These are phyloP conservation scores for Plectranthus barbatus DNA, from an alignment of 257 asterid genomes.

Conservation along the genomic window DNA sequence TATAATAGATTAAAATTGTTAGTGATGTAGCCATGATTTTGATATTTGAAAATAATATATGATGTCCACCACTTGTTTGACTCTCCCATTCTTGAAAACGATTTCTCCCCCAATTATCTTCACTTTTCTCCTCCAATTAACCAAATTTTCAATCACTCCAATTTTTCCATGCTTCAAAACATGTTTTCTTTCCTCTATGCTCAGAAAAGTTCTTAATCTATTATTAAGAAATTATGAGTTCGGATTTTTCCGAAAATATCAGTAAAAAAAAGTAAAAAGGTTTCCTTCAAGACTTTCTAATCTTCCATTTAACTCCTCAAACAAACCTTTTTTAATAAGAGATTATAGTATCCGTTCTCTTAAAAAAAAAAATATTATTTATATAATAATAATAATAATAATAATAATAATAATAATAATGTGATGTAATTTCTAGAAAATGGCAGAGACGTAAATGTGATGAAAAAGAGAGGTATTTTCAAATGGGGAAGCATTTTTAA, in stretches of 20 bases:
- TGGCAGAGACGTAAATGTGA: conserved; percentile 10
- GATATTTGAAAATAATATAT: conserved; percentile 9
- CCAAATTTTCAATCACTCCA: conserved; percentile 4
- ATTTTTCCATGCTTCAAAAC: conserved; percentile 3
- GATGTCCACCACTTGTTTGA: conserved; percentile 29
- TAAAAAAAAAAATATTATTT: too few relatives aligned
- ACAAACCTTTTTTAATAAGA: too few relatives aligned
- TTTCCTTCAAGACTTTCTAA: too few relatives aligned
- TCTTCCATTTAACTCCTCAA: too few relatives aligned
- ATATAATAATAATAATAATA: too few relatives aligned
- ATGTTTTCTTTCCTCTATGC: background rate
- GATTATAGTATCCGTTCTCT: too few relatives aligned
- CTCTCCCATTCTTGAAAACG: conserved; percentile 21
- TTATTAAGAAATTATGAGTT: too few relatives aligned
- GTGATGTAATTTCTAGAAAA: background rate
- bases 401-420: background rate
- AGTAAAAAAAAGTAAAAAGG: too few relatives aligned
- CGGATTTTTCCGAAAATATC: too few relatives aligned
- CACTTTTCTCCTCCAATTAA: background rate
- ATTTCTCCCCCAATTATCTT: background rate
- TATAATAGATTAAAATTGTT: background rate
- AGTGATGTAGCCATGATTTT: background rate
- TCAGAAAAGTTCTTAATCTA: too few relatives aligned
- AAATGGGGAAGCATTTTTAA: background rate
- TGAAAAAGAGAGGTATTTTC: background rate